Base-by-base conservation (phyloP, 306 rosid species). In the Quercus parvula region DNA sequence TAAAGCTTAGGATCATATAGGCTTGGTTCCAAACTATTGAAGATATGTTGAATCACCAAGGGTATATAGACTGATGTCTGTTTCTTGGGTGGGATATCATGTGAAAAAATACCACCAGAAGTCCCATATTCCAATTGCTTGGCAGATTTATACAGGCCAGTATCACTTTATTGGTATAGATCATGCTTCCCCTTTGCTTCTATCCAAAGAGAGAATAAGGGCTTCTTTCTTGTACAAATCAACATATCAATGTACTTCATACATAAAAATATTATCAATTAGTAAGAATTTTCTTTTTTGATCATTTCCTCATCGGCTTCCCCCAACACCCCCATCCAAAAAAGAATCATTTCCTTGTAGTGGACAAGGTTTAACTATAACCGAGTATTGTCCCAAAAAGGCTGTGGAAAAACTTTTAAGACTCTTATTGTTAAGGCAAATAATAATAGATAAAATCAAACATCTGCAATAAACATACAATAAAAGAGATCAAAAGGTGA, bases 401-500 rank as follows among this genome's bases (percentile, higher is more conserved):
- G 30, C 28, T 58, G 17, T 41, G 46, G 46, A 41, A 41, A 41
- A 25, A 59, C 25, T 7, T 13, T 8, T 59, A 20, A 25, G 18
- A 59, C 13, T 59, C 33, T 59, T 24, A 59, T 59, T 22, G 31
- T 35, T 58, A 70, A 67, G 17, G 54, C 75, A 75, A 22, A 68
- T 35, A 54, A 63, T 54, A 55, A 20, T 51, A 68, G 7, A 79
- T 54, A 54, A 68, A 24, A 33, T 58, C 44, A 20, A 5, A 41
- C 61, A 46, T 41, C 27, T 71, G 59, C 59, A 77, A 49, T 28
- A 31, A 38, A 49, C 14, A 63, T 27, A 67, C 71, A 22, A 44
- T 24, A n/a, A 30, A 52, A 8, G 76, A 57, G 56, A 25, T 78
- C 57, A 64, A 38, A 84, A 54, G 61, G 77, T 70, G 25, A 71